Evolutionary conservation across 2,329 filamentous ascomycete genomes (phyloP), one percentile per base, ranked within the genome.

Genomic region (Diaporthe sp.): DNA sequence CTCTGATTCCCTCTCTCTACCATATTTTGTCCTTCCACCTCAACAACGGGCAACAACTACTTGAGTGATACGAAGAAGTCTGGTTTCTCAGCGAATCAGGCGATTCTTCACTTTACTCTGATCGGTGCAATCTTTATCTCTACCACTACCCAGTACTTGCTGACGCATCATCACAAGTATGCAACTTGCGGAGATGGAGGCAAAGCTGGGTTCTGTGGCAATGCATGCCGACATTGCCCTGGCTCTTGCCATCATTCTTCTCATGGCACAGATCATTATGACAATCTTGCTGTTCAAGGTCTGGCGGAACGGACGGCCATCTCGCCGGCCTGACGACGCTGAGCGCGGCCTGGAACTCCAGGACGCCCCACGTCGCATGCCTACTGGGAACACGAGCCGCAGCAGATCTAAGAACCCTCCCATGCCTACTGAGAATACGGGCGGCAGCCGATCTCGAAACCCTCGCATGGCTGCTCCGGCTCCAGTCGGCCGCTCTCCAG

Each of bases 281-380:
- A 9, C 19, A 4, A 19, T 53, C 15, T 53, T n/a, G 8, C 15
- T 68, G 3, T 39, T 10, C 15, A 37, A 8, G 47, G 3, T 27
- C 1, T 25, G 30, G 44, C 32, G 3, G 3, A 19, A 35, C 7
- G 13, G 1, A 1, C 44, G 30, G 8, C 2, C 3, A 0, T 50
- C 32, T 8, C 44, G 35, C 10, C 19, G 3, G 25, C 8, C 39
- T 8, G 25, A 25, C 8, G 63, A 66, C 4, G 9, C 30, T 9
- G 61, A 66, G 4, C 61, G 44, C 8, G 44, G 61, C 15, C 3
- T 53, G 3, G 47, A 68, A 19, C 47, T 53, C n/a, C 22, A 22
- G 22, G 10, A 50, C 4, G 7, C 25, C 22, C 10, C 30, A 17
- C 63, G 44, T 30, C 30, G 9, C 9, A 4, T 47, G 7, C 47